These are phyloP conservation scores for Arthroderma sp. DNA, from an alignment of 2,329 filamentous ascomycete species.

Conservation along the genomic window DNA sequence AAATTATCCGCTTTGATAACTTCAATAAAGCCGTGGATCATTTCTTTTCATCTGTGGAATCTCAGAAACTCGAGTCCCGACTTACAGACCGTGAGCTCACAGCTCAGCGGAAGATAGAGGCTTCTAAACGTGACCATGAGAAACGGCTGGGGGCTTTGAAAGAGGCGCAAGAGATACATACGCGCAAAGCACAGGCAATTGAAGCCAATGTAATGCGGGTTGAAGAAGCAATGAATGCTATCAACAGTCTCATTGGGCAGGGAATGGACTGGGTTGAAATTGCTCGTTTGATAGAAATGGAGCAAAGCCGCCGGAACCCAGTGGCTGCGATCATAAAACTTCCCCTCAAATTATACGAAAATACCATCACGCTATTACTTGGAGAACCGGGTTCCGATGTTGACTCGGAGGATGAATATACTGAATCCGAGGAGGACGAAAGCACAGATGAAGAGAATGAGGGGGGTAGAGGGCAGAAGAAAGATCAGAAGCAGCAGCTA, in stretches of 20 bases:
- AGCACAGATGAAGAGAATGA: constrained; percentile 31
- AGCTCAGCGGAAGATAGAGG: constrained; percentile 72
- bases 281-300: constrained; percentile 71
- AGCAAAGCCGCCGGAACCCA: constrained; percentile 66
- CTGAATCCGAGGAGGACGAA: constrained; percentile 20
- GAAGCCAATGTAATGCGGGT: constrained; percentile 83
- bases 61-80: constrained; percentile 76
- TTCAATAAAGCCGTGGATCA: constrained; percentile 93
- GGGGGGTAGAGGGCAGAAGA: constrained; percentile 12
- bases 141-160: constrained; percentile 76
- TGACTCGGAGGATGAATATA: constrained; percentile 37
- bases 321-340: constrained; percentile 79
- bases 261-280: constrained; percentile 98
- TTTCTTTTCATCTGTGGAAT: constrained; percentile 93
- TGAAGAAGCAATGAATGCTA: constrained; percentile 80
- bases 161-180: constrained; percentile 65
- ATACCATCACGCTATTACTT: constrained; percentile 68
- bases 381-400: constrained; percentile 55
- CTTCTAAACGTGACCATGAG: constrained; percentile 69
- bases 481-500: constrained; percentile 17
- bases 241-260: constrained; percentile 80
- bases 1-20: constrained; percentile 62
- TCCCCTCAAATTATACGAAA: constrained; percentile 81
- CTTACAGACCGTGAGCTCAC: constrained; percentile 68
- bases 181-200: constrained; percentile 79